phyloP scores from a whole-genome alignment of 768 basidiomycete species.

The Epithele typhae region DNA sequence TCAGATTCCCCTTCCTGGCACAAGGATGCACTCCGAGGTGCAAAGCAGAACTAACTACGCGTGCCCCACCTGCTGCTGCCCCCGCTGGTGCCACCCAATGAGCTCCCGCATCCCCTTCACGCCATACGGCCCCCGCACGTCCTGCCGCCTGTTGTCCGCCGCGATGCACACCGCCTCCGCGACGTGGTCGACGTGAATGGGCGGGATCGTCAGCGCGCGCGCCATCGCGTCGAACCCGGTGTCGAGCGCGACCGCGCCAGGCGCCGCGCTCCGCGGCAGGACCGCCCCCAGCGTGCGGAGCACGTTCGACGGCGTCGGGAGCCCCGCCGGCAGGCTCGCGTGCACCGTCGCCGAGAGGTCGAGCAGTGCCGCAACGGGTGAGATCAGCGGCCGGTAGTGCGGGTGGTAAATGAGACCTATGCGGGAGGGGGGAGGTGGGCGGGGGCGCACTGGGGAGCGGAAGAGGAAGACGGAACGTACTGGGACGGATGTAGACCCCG shows the following conservation, averaged over 20 bases:
- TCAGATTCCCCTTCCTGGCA: too few relatives aligned
- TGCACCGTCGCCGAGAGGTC: constrained; percentile 78
- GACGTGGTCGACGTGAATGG: constrained; percentile 95
- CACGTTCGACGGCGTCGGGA: constrained; percentile 64
- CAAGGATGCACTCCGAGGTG: too few relatives aligned
- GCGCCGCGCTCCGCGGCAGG: constrained; percentile 26
- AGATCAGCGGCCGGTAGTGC: constrained; percentile 84
- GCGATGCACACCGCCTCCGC: constrained; percentile 75
- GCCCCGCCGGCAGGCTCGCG: constrained; percentile 44
- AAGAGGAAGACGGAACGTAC: constrained; percentile 44
- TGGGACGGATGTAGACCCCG: constrained; percentile 83
- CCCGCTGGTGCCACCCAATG: constrained; percentile 57
- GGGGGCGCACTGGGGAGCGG: neutral
- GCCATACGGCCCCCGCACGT: constrained; percentile 60
- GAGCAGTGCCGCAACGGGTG: constrained; percentile 78
- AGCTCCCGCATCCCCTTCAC: constrained; percentile 72
- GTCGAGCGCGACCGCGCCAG: constrained; percentile 28
- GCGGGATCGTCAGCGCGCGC: constrained; percentile 77
- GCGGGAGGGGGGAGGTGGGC: neutral
- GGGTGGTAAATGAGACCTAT: constrained; percentile 95
- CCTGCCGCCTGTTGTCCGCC: constrained; percentile 40
- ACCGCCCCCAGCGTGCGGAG: constrained; percentile 48
- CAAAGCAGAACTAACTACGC: too few relatives aligned
- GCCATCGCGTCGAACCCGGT: constrained; percentile 65
- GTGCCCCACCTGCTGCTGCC: constrained; percentile 17